Base-by-base conservation (phyloP, 179 eudicot genomes). In the Pouteria campechiana region DNA sequence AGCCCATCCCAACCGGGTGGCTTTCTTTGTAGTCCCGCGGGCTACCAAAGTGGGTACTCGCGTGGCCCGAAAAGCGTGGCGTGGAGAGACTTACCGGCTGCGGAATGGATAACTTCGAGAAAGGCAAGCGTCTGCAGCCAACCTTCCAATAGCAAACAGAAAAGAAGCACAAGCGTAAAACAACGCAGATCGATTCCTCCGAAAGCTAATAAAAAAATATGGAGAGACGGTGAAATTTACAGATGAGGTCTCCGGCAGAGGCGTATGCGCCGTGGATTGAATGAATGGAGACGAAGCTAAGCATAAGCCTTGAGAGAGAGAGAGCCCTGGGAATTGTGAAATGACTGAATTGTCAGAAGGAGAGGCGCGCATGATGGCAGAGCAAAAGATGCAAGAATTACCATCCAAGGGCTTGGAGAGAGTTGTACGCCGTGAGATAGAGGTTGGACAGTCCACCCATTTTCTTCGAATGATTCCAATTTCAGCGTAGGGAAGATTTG, bases 31-130 rank as follows among this genome's bases (percentile, higher is more conserved):
- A n/a, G n/a, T n/a, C n/a, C n/a, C n/a, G n/a, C n/a, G 12, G 17
- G 1, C 20, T n/a, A 41, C 33, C 25, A 39, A 17, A 4, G 13
- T 37, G 17, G 43, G 3, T 7, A 32, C 17, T 27, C 34, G 13
- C 1, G 41, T 51, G 37, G n/a, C n/a, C 46, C 42, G 23, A 29
- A 56, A 7, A 14, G 15, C 3, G 13, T 13, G 16, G 11, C 19
- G 6, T 36, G 17, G 8, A 29, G 57, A 9, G 37, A 46, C 46
- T 8, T 48, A 88, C 94, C 93, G 14, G 81, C 47, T 17, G 77
- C 94, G 44, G 94, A 94, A 63, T 88, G 95, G 9, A 88, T 50
- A 52, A 81, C 85, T 67, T 88, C 97, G 82, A 88, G 48, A 67
- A 88, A 76, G 16, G 85, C 83, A 66, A 55, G 32, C 44, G 57